Base-by-base conservation (phyloP, 192 early-diverging fungal genomes). In the Chytriomyces hyalinus region DNA sequence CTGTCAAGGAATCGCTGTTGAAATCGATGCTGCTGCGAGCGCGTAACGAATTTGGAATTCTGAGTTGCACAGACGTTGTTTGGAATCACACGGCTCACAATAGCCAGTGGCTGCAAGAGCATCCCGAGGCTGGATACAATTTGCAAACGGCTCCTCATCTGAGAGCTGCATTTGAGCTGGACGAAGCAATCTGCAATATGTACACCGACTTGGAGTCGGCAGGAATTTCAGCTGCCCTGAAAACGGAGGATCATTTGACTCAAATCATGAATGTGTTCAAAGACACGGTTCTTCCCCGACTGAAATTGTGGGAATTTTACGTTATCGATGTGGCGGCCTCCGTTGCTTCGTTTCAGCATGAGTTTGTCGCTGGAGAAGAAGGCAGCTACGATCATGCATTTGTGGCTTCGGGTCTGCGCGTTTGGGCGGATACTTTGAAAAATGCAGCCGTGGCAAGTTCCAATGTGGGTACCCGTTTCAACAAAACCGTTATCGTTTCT, bases 1-100 rank as follows among this genome's bases (percentile, higher is more conserved):
- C 90, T 17, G 91, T 93, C 73, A 89, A 92, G 76, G 82, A 84
- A 43, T 85, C 90, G 43, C 77, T 90, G 63, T 76, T 97, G 59
- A 80, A 88, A 48, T 75, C 82, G 0, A 76, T 79, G 26, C 62
- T 97, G 43, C 68, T 74, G 49, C 75, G 76, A 43, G 91, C 96
- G 70, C 83, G 89, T 66, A 79, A 87, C 8, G 85, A 90, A 45
- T 90, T 90, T 81, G 89, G 88, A 0, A 86, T 96, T 65, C 83
- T 99, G 50, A 90, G 89, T 51, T 83, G 93, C 50, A 95, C 95
- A 9, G 98, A 99, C 84, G 90, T 99, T 74, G 98, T 99, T 4
- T 99, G 95, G 96, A 99, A 99, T 85, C 98, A 99, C 84, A 99
- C 97, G 22, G 93, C 95, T 26, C 91, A 90, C 82, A 93, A 97